Conservation (phyloP, 1,284 basidiomycete species). For the Trametes sp. region DNA sequence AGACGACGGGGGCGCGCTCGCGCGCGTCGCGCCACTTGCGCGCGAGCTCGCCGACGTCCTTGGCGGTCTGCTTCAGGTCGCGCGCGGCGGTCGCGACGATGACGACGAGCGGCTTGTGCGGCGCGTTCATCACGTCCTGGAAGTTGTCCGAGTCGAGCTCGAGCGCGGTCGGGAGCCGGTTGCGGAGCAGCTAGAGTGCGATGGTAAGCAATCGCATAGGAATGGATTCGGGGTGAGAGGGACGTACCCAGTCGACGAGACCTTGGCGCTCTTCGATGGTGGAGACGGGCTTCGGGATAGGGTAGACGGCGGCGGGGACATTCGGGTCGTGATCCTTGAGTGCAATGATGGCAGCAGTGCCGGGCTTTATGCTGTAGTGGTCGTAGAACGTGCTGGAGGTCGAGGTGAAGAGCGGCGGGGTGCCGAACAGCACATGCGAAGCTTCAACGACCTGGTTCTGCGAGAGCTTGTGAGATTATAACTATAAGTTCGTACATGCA, state of each 20-base stretch:
- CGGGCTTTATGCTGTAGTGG: slow-evolving; percentile 58
- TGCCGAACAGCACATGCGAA: slow-evolving; percentile 68
- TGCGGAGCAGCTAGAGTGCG: slow-evolving; percentile 41
- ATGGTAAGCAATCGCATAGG: no score
- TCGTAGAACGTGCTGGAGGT: slow-evolving; percentile 54
- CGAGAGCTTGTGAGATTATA: background rate
- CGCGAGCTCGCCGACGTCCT: slow-evolving; percentile 61
- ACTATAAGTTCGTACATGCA: background rate
- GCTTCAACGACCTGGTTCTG: slow-evolving; percentile 58
- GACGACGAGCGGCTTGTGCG: slow-evolving; percentile 77
- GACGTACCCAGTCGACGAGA: slow-evolving; percentile 38
- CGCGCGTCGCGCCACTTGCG: slow-evolving; percentile 68
- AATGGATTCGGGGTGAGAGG: no score
- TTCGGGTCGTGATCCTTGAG: slow-evolving; percentile 74
- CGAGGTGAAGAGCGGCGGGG: slow-evolving; percentile 72
- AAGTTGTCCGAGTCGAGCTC: slow-evolving; percentile 82
- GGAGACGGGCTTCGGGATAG: slow-evolving; percentile 23
- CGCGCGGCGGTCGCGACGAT: slow-evolving; percentile 60
- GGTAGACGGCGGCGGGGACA: slow-evolving; percentile 44
- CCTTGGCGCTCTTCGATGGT: slow-evolving; percentile 18
- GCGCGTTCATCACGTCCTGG: slow-evolving; percentile 83
- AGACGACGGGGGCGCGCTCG: slow-evolving; percentile 69
- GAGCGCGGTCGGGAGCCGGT: slow-evolving; percentile 74
- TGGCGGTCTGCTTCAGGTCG: slow-evolving; percentile 51
- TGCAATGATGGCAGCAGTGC: slow-evolving; percentile 66